phyloP scores from a whole-genome alignment of 2,329 filamentous ascomycete genomes.

The Periconia sp. region DNA sequence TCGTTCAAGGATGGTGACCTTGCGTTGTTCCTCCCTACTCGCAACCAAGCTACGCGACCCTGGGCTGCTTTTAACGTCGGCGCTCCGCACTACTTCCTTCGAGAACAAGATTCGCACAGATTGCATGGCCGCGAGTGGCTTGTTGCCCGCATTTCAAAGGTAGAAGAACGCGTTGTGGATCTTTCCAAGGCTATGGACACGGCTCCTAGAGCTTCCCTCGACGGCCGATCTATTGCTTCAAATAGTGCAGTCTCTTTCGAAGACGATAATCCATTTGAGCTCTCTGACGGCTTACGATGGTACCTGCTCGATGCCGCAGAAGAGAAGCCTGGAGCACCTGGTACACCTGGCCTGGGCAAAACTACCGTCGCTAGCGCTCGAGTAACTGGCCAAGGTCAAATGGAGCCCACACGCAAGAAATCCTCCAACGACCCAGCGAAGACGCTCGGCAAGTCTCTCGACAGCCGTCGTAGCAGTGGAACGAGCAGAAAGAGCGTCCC shows the following conservation, averaged over 20 bases:
- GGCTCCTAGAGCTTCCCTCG: conserved; percentile 49
- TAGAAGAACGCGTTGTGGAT: conserved; percentile 93
- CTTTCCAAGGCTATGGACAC: conserved; percentile 76
- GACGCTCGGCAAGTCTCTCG: conserved; percentile 78
- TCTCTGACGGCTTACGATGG: conserved; percentile 94
- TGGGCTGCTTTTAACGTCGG: conserved; percentile 99
- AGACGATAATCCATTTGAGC: conserved; percentile 95
- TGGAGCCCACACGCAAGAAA: conserved; percentile 53
- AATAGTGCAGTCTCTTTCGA: conserved; percentile 66
- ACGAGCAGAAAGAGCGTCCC: conserved; percentile 77
- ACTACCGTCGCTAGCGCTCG: conserved; percentile 88
- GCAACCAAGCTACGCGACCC: conserved; percentile 90
- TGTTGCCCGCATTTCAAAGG: conserved; percentile 88
- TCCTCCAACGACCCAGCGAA: conserved; percentile 55
- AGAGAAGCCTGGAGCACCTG: conserved; percentile 85
- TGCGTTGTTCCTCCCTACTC: conserved; percentile 89
- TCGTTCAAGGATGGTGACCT: conserved; percentile 97
- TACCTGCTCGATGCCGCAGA: conserved; percentile 93
- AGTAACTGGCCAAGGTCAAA: conserved; percentile 81
- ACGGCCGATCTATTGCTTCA: conserved; percentile 56
- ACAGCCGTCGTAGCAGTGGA: conserved; percentile 88
- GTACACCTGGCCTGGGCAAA: conserved; percentile 90
- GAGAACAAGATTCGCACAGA: conserved; percentile 88
- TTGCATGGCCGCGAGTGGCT: conserved; percentile 90
- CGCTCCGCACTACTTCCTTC: conserved; percentile 94